Conservation (phyloP, 2,329 filamentous ascomycete species). For the Stachybotrys echinatus region DNA sequence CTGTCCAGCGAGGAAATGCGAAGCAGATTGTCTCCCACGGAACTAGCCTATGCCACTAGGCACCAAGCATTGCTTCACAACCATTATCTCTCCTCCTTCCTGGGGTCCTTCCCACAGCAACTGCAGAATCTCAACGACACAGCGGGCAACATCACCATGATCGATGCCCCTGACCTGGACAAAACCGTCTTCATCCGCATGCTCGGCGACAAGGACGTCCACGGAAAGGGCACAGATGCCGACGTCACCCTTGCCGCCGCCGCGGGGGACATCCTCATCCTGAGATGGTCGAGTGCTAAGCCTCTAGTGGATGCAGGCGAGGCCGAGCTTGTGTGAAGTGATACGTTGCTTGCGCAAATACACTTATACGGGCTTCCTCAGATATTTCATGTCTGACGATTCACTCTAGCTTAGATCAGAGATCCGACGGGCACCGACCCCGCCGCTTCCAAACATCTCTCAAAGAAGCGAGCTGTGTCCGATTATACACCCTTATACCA, state of each 20-base stretch:
- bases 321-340: constrained; percentile 51
- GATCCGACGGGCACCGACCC: too few species aligned
- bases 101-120: constrained; percentile 71
- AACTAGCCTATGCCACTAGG: constrained; percentile 75
- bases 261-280: constrained; percentile 62
- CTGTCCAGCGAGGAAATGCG: constrained; percentile 51
- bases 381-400: too few species aligned
- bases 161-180: constrained; percentile 79
- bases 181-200: constrained; percentile 79
- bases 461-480: too few species aligned
- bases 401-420: too few species aligned
- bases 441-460: too few species aligned
- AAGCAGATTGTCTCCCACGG: constrained; percentile 65
- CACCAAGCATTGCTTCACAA: constrained; percentile 80
- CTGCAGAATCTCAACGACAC: constrained; percentile 87
- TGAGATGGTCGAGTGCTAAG: constrained; percentile 72
- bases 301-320: constrained; percentile 46
- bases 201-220: constrained; percentile 54
- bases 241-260: constrained; percentile 54
- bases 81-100: constrained; percentile 82
- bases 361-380: too few species aligned
- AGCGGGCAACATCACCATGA: constrained; percentile 85
- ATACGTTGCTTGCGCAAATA: neutral
- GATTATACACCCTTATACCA: too few species aligned
- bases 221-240: constrained; percentile 57